Evolutionary conservation across 1,284 basidiomycete genomes (phyloP).

Genomic region (Boletus hoseneyae): DNA sequence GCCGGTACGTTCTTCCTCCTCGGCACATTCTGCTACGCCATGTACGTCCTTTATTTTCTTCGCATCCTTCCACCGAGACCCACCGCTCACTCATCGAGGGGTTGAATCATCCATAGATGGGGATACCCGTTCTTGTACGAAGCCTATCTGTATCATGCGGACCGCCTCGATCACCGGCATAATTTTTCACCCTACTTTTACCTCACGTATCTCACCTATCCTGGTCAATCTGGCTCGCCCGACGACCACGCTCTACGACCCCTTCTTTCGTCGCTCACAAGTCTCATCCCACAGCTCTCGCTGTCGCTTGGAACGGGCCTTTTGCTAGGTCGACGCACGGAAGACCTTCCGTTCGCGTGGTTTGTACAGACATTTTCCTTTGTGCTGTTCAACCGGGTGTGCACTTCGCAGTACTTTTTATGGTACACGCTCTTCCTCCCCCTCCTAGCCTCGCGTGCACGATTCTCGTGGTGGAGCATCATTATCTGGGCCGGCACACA

Average conservation of each 20-base stretch:
- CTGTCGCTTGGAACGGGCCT: conserved; percentile 68
- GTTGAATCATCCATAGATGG: conserved; percentile 60
- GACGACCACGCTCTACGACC: conserved; percentile 36
- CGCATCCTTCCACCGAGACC: conserved; percentile 1
- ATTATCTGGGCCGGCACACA: conserved; percentile 77
- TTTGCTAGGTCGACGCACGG: conserved; percentile 49
- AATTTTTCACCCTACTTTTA: conserved; percentile 99
- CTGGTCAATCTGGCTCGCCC: conserved; percentile 33
- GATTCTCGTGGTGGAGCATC: conserved; percentile 47
- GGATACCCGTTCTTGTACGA: conserved; percentile 90
- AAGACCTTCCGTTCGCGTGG: conserved; percentile 77
- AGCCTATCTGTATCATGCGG: conserved; percentile 91
- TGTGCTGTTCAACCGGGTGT: conserved; percentile 97
- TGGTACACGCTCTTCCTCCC: conserved; percentile 96
- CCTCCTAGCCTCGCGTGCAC: conserved; percentile 68
- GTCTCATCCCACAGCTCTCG: conserved; percentile 73
- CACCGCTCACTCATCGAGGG: conserved; percentile 1
- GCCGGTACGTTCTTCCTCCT: conserved; percentile 68
- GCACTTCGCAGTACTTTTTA: conserved; percentile 97
- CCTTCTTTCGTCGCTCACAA: conserved; percentile 61
- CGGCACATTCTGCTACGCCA: conserved; percentile 64
- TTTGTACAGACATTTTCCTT: conserved; percentile 91
- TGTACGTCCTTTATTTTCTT: conserved; percentile 53
- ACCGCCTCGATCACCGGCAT: conserved; percentile 92
- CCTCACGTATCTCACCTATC: conserved; percentile 82